Evolutionary conservation across 2,329 filamentous ascomycete species (phyloP).

Genomic region (Alternaria ethzedia): DNA sequence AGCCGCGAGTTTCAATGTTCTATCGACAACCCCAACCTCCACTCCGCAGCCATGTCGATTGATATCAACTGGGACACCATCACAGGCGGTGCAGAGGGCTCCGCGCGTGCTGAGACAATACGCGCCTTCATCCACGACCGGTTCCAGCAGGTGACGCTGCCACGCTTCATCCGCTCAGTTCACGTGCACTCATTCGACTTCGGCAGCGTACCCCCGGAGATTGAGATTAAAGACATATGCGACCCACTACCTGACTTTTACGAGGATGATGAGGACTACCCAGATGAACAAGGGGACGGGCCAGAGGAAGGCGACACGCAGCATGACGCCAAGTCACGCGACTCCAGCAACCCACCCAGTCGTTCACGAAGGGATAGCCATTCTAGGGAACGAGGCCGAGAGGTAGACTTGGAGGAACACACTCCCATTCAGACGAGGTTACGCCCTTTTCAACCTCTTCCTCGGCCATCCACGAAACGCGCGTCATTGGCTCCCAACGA

Average conservation of each 20-base stretch:
- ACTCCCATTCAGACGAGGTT: slow-evolving; percentile 26
- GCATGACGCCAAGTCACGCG: slow-evolving; percentile 24
- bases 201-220: slow-evolving; percentile 78
- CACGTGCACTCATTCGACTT: slow-evolving; percentile 95
- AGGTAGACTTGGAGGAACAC: slow-evolving; percentile 20
- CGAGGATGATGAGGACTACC: slow-evolving; percentile 75
- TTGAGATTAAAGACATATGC: slow-evolving; percentile 96
- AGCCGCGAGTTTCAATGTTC: slow-evolving; percentile 15
- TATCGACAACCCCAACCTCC: slow-evolving; percentile 33
- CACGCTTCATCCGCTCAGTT: slow-evolving; percentile 95
- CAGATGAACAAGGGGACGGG: slow-evolving; percentile 60
- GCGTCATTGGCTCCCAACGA: slow-evolving; percentile 40
- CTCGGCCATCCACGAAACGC: slow-evolving; percentile 38
- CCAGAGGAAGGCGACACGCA: slow-evolving; percentile 43
- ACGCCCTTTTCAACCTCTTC: slow-evolving; percentile 32
- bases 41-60: slow-evolving; percentile 76
- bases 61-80: slow-evolving; percentile 96
- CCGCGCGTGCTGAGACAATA: slow-evolving; percentile 82
- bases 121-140: slow-evolving; percentile 93
- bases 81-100: slow-evolving; percentile 86
- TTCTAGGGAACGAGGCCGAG: slow-evolving; percentile 28
- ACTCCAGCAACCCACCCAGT: slow-evolving; percentile 37
- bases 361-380: slow-evolving; percentile 43
- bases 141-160: slow-evolving; percentile 89
- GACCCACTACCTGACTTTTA: slow-evolving; percentile 97